Percentiles rank a stretch among this genome's conserved stretches.
Conservation (phyloP, 768 basidiomycete species). For the Boletus patriciae region DNA sequence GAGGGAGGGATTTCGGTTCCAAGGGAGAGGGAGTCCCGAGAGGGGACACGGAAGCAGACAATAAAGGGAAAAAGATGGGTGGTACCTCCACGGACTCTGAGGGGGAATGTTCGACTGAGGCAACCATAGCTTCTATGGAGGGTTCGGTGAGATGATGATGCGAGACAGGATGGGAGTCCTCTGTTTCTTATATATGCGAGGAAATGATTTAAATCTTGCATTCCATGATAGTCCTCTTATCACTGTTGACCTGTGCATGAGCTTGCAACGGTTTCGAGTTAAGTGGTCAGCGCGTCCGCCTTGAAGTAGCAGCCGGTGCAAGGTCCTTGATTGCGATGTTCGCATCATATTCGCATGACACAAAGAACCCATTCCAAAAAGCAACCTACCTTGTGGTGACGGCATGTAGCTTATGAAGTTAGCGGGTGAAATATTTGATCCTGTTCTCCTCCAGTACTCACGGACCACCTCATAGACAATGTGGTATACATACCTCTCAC, state of each 20-base stretch:
- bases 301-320: background rate
- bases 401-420: too few relatives aligned
- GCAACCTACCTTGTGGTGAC: too few relatives aligned
- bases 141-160: background rate
- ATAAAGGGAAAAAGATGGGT: background rate
- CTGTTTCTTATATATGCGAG: background rate
- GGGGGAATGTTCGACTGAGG: background rate
- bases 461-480: background rate
- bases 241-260: background rate
- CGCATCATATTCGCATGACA: background rate
- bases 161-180: background rate
- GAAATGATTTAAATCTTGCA: background rate
- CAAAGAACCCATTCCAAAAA: background rate
- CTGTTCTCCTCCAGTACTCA: background rate
- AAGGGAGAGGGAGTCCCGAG: slow-evolving; percentile 3
- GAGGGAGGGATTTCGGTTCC: background rate
- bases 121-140: background rate
- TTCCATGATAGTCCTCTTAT: background rate
- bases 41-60: slow-evolving; percentile 3
- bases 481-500: background rate
- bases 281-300: background rate
- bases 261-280: background rate
- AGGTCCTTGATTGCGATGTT: background rate
- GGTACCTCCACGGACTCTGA: background rate
- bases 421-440: too few relatives aligned